Base-by-base conservation (phyloP, 495 filamentous ascomycete genomes). In the Penicillium fimorum region DNA sequence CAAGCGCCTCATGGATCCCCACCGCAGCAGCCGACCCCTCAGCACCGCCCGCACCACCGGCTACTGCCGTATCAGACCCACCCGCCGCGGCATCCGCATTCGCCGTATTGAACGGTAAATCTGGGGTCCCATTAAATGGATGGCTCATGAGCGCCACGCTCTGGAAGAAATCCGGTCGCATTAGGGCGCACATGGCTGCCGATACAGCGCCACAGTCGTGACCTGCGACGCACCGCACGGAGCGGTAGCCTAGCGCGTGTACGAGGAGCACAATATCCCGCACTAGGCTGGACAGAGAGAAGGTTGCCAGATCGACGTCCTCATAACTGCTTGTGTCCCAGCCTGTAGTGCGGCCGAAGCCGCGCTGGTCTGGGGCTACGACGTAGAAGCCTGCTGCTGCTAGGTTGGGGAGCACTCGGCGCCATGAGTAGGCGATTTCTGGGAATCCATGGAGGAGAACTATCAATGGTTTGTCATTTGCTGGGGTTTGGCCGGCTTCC, bases 401-500 rank as follows among this genome's bases (percentile, higher is more conserved):
- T 22, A 90, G 67, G 3, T 67, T 48, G 17, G 81, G 79, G 55
- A 88, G 75, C 12, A 87, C 67, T 43, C 84, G 82, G 52, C 85
- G 83, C 85, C 85, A 88, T 32, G 85, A 87, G 67, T 79, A 89
- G 44, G 86, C 84, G 18, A 88, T 76, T 61, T 89, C 85, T 8
- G 86, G 85, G 59, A 80, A 88, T 20, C 85, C 86, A 65, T 87
- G 86, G 50, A 82, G 76, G 57, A 86, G 81, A 18, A 88, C 67
- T 30, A 90, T 69, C 44, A 88, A 77, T 0, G 84, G 85, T 17
- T 73, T 79, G 13, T 69, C 70, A 30, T 69, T 67, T 24, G 40
- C 45, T 27, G 57, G 62, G 46, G 64, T 58, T 29, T 48, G 44
- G 25, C 82, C 83, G 17, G 83, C 73, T 62, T 81, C 79, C 29